phyloP scores from a whole-genome alignment of 371 early-diverging fungal species.

The Mortierella sp. region DNA sequence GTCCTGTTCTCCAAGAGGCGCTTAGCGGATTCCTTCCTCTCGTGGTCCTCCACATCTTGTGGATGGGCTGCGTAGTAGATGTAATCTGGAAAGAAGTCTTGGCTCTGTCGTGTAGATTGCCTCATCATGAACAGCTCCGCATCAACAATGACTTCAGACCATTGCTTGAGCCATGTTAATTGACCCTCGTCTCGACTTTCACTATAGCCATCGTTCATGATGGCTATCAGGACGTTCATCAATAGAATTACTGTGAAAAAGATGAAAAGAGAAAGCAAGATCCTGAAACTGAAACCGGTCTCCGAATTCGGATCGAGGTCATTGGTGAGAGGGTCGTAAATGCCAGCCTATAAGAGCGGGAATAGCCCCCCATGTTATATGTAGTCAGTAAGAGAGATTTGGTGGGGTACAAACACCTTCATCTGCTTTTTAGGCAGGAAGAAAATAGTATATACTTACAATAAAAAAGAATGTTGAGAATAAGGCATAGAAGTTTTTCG shows the following conservation, averaged over 20 bases:
- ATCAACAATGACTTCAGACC: slow-evolving; percentile 44
- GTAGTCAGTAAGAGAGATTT: not conserved
- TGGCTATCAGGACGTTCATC: slow-evolving; percentile 12
- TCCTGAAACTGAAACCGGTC: not conserved
- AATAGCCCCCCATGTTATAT: too few relatives aligned
- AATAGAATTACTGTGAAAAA: not conserved
- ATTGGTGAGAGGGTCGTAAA: not conserved
- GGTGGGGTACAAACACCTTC: not conserved
- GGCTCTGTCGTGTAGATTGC: slow-evolving; percentile 26
- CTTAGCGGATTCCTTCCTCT: not conserved
- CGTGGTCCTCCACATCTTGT: not conserved
- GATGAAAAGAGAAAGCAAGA: not conserved
- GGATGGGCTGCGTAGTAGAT: slow-evolving; percentile 22
- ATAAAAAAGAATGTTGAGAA: not conserved
- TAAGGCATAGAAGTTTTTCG: not conserved
- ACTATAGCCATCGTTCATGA: slow-evolving; percentile 51
- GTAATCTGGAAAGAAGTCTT: slow-evolving; percentile 43
- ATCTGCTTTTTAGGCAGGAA: not conserved
- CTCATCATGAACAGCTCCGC: not conserved
- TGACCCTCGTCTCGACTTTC: slow-evolving; percentile 43
- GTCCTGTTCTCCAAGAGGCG: too few relatives aligned
- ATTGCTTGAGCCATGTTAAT: slow-evolving; percentile 44
- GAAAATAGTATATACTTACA: not conserved
- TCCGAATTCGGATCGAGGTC: not conserved
- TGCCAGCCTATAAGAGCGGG: not conserved